Conservation (phyloP, 176 grass and related monocot species). For the Rhipidocladum racemiflorum region DNA sequence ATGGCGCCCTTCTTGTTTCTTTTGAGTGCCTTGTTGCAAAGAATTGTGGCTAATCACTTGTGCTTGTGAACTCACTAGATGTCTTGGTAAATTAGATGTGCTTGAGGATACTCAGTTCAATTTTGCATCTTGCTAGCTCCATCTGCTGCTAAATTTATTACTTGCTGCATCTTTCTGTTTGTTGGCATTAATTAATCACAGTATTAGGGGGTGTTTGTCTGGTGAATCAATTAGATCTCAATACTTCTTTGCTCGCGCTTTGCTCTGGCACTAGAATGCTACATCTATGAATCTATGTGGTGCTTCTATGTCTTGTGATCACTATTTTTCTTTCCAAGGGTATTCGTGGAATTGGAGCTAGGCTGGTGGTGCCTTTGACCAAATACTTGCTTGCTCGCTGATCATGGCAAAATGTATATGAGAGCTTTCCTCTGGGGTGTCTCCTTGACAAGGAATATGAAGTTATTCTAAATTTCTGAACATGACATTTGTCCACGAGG, state of each 20-base stretch:
- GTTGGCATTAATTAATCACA: background rate
- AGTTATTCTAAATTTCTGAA: background rate
- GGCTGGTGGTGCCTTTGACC: background rate
- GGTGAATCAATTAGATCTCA: background rate
- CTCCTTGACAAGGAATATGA: background rate
- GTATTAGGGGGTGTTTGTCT: background rate
- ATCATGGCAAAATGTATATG: background rate
- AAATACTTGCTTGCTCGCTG: background rate
- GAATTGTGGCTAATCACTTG: conserved; percentile 3
- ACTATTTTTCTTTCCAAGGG: background rate
- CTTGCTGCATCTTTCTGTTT: background rate
- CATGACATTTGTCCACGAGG: background rate
- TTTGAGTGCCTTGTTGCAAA: conserved; percentile 1
- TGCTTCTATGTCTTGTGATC: background rate
- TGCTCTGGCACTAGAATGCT: background rate
- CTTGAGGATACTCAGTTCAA: background rate
- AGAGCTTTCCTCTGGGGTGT: background rate
- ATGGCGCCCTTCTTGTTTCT: background rate
- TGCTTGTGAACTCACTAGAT: background rate
- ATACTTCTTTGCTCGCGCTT: background rate
- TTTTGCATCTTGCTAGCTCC: background rate
- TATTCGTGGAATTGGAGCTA: background rate
- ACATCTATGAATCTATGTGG: background rate
- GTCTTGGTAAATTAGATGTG: background rate
- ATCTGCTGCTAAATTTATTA: conserved; percentile 13